Evolutionary conservation across 1,139 yeast genomes (phyloP), one percentile per base, ranked within the genome.

Genomic region (Yamadazyma siamensis): DNA sequence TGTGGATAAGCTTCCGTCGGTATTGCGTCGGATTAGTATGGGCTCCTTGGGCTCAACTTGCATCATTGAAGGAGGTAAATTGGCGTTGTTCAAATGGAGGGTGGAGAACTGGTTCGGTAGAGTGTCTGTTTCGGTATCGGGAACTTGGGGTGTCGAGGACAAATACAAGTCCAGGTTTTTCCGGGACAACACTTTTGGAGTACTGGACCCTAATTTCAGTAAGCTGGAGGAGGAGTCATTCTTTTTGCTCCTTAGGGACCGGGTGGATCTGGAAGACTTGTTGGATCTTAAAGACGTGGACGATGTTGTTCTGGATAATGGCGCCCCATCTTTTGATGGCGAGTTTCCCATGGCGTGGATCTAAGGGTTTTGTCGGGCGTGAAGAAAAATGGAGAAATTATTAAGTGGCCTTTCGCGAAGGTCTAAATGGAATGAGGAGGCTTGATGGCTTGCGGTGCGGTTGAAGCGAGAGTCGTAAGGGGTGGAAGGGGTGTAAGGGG

Each of bases 41-140:
- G 89, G 88, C 15, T 78, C 75, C 44, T 76, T 80, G 9, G 89
- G 88, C 35, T 74, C 80, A 35, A 77, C 63, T 41, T 73, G 77
- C 13, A 70, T 61, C 88, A 80, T 80, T 7, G 85, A 78, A 8
- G 88, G 83, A 3, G 88, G 88, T 34, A 72, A 56, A 34, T 50
- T 57, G 6, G 27, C 20, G 15, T 29, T 34, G 19, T 22, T 21
- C 15, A 29, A 33, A 34, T 36, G 42, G 26, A 34, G 29, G 24
- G 29, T 27, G 15, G 31, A 27, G 23, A 32, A 36, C 17, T 29
- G 34, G 28, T 32, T 39, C 41, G 44, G 47, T 38, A 43, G 40
- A n/a, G 29, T 36, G 25, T 36, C 41, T n/a, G 20, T 15, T 7
- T 23, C 29, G n/a, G n/a, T n/a, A n/a, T 12, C 25, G 17, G n/a